phyloP scores from a whole-genome alignment of 73 alveolate genomes.

The Paramecium sonneborni region DNA sequence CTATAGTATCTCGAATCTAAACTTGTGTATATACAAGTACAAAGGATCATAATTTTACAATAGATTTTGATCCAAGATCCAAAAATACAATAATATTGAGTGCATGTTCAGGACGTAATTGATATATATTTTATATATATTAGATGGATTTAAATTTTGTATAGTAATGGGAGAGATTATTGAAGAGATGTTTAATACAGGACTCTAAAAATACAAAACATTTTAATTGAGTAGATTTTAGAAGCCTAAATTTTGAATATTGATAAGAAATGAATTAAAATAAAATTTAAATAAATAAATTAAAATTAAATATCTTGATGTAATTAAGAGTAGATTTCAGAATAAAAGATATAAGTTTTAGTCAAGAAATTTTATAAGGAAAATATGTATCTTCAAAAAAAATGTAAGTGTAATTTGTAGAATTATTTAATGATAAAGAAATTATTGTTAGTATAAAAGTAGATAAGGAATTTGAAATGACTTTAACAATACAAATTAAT shows the following conservation, averaged over 20 bases:
- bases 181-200: background rate
- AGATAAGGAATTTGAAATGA: slow-evolving; percentile 88
- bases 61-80: slow-evolving; percentile 25
- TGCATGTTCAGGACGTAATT: slow-evolving; percentile 53
- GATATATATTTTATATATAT: background rate
- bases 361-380: slow-evolving; percentile 83
- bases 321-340: slow-evolving; percentile 67
- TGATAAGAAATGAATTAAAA: background rate
- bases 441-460: slow-evolving; percentile 98
- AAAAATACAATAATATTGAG: slow-evolving; percentile 13
- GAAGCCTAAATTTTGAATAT: slow-evolving; percentile 18
- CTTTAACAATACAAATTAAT: slow-evolving; percentile 88
- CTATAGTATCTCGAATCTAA: background rate
- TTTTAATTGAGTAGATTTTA: background rate
- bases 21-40: slow-evolving; percentile 12
- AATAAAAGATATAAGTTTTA: background rate
- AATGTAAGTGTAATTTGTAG: too few relatives aligned
- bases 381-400: too few relatives aligned
- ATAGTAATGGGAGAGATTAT: slow-evolving; percentile 21
- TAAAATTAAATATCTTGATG: background rate
- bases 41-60: background rate
- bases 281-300: background rate
- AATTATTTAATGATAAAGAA: slow-evolving; percentile 85
- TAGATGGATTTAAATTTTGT: slow-evolving; percentile 42
- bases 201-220: background rate